A percentile compares a stretch with the other conserved stretches of the same genome.
Evolutionary conservation across 2,329 filamentous ascomycete species (phyloP).

Genomic region (Nemania diffusa): DNA sequence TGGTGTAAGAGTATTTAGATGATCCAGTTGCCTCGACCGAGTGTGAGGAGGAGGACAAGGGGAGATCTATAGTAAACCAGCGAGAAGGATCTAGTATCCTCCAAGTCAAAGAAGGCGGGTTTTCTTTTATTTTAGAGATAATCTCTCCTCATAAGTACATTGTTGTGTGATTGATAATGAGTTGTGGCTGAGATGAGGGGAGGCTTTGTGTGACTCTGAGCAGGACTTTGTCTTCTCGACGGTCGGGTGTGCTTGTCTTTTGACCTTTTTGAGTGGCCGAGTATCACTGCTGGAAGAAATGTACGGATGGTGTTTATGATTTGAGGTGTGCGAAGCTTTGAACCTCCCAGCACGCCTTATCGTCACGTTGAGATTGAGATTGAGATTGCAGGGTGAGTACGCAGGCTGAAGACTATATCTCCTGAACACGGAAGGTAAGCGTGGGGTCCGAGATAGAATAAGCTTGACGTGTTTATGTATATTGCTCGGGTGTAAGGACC

Average conservation of each 20-base stretch:
- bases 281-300: slow-evolving; percentile 6
- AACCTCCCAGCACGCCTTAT: slow-evolving; percentile 7
- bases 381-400: not conserved
- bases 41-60: slow-evolving; percentile 37
- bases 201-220: slow-evolving; percentile 39
- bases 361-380: slow-evolving; percentile 2
- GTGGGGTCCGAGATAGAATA: slow-evolving; percentile 33
- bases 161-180: slow-evolving; percentile 46
- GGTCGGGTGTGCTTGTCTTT: slow-evolving; percentile 14
- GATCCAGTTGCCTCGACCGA: slow-evolving; percentile 32
- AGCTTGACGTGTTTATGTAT: slow-evolving; percentile 29
- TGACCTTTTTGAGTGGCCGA: slow-evolving; percentile 18
- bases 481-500: slow-evolving; percentile 13
- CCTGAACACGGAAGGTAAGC: slow-evolving; percentile 34
- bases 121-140: slow-evolving; percentile 35
- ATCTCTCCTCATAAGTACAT: slow-evolving; percentile 44
- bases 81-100: slow-evolving; percentile 39
- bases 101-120: slow-evolving; percentile 41
- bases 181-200: slow-evolving; percentile 4
- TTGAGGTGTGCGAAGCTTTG: not conserved
- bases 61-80: slow-evolving; percentile 42
- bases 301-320: not conserved
- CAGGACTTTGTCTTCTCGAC: slow-evolving; percentile 28
- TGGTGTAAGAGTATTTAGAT: slow-evolving; percentile 20
- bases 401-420: slow-evolving; percentile 13